Percentiles rank a stretch among this genome's conserved stretches.
Evolutionary conservation across 192 early-diverging fungal genomes (phyloP).

Genomic region (Backusella luteola): DNA sequence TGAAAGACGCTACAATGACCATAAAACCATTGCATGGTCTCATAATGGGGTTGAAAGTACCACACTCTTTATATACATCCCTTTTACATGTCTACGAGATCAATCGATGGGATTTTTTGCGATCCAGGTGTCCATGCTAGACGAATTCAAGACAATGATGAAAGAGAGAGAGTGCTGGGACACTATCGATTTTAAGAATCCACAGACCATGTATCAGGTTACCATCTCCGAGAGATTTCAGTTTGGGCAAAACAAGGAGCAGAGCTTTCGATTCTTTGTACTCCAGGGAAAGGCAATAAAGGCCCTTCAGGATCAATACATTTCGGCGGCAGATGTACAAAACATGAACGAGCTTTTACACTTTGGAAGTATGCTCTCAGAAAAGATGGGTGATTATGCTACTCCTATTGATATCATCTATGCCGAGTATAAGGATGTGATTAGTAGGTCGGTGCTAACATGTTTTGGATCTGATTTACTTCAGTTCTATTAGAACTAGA

Average conservation of each 20-base stretch:
- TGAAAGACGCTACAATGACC: neutral
- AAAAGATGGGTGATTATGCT: neutral
- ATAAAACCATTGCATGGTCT: neutral
- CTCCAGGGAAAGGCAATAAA: neutral
- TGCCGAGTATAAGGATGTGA: neutral
- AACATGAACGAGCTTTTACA: neutral
- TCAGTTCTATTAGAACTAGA: neutral
- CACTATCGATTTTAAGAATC: neutral
- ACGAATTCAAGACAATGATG: neutral
- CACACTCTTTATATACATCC: neutral
- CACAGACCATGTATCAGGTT: neutral
- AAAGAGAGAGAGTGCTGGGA: neutral
- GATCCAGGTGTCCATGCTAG: neutral
- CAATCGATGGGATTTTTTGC: neutral
- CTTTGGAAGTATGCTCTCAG: neutral
- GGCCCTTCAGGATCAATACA: neutral
- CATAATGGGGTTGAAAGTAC: neutral
- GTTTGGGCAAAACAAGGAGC: slow-evolving; percentile 2
- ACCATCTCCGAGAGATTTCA: neutral
- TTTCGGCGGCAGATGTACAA: neutral
- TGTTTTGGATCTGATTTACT: neutral
- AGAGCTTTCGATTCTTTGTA: neutral
- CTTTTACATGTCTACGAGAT: neutral
- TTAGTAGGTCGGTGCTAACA: neutral
- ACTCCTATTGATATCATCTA: neutral